Base-by-base conservation (phyloP, 1,284 basidiomycete genomes). In the Anthracocystis setariae region DNA sequence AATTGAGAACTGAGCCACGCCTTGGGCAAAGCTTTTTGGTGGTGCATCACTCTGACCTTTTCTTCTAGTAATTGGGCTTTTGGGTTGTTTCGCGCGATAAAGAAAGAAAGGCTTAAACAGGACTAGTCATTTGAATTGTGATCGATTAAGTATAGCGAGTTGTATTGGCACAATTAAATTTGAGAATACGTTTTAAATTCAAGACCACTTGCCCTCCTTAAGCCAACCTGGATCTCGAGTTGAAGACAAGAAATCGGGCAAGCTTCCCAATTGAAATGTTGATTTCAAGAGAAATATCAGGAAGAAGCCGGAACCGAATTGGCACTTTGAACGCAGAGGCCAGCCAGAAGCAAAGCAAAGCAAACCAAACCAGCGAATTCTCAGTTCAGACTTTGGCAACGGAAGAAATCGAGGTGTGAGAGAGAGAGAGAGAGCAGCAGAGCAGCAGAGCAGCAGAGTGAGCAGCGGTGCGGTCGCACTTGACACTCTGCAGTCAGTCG, bases 21-120 rank as follows among this genome's bases (percentile, higher is more conserved):
- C 29, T 29, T 29, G n/a, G n/a, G n/a, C n/a, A n/a, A n/a, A n/a
- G n/a, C n/a, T 12, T 12, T 7, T 29, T 29, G 7, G 5, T 29
- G 7, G 29, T 29, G 29, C 29, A 29, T 29, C n/a, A 29, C 7
- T 29, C 12, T 5, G 12, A 2, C 24, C 29, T 27, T 43, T 52
- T 92, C 76, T 88, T 87, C 85, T 92, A 92, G 66, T 71, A 75
- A 17, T 40, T n/a, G n/a, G n/a, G n/a, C n/a, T n/a, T n/a, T n/a
- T n/a, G n/a, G 8, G 42, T 33, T 48, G 17, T 43, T 37, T 53
- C 53, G 52, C 23, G 42, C 49, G 58, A 52, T 37, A 37, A 29
- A 37, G 32, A 33, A 33, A 8, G 32, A 8, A 2, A 20, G 15
- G 5, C 2, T 17, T 20, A 8, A 17, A 24, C 5, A 29, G 29